phyloP scores from a whole-genome alignment of 192 early-diverging fungal species.

The Podila epigama region DNA sequence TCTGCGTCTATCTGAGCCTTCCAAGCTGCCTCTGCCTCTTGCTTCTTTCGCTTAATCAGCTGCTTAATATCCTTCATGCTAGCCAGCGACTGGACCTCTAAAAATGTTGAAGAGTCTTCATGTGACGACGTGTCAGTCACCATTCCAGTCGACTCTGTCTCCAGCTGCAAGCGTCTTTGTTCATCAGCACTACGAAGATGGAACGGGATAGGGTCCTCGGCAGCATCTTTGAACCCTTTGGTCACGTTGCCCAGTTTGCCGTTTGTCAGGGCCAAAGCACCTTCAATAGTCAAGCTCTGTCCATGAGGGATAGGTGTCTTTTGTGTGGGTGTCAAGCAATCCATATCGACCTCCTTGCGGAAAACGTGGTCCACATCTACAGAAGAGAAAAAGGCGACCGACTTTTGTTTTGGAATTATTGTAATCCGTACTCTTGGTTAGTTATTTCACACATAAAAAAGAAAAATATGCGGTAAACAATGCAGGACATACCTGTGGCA shows the following conservation, averaged over 20 bases:
- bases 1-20: constrained; percentile 20
- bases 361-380: constrained; percentile 93
- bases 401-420: no score
- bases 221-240: constrained; percentile 18
- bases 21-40: constrained; percentile 13
- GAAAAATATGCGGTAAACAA: constrained; percentile 7
- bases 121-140: neutral
- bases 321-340: constrained; percentile 89
- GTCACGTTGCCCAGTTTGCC: constrained; percentile 6
- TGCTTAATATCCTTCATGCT: constrained; percentile 35
- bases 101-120: constrained; percentile 3
- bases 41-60: constrained; percentile 5
- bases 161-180: neutral
- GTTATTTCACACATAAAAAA: neutral
- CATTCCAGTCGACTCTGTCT: neutral
- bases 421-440: neutral
- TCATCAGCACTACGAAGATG: constrained; percentile 15
- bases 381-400: constrained; percentile 92
- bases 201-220: constrained; percentile 6
- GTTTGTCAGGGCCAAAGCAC: constrained; percentile 36
- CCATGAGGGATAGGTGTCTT: constrained; percentile 62
- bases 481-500: constrained; percentile 74
- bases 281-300: constrained; percentile 52
- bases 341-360: constrained; percentile 90
- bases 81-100: constrained; percentile 32